Percentiles rank a stretch among this genome's conserved stretches.
These are phyloP conservation scores for Rhamnella rubrinervis DNA, from an alignment of 331 rosid genomes.

Conservation along the genomic window DNA sequence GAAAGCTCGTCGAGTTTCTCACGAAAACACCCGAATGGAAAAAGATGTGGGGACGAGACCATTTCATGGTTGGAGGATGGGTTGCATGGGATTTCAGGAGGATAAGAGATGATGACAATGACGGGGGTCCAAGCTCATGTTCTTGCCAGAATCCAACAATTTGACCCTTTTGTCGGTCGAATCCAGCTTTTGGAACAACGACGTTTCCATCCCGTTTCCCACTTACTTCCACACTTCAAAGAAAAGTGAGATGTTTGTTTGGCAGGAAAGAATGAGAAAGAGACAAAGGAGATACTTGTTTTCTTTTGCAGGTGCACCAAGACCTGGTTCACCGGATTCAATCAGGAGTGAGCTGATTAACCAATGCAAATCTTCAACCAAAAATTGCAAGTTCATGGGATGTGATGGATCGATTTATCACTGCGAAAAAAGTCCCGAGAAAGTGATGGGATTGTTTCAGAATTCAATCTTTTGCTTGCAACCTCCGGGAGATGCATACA, in stretches of 20 bases:
- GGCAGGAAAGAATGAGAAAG: slow-evolving; percentile 48
- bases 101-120: slow-evolving; percentile 25
- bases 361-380: slow-evolving; percentile 38
- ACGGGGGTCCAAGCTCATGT: slow-evolving; percentile 60
- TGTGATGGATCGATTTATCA: slow-evolving; percentile 16
- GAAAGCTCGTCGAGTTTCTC: slow-evolving; percentile 41
- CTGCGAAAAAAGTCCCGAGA: slow-evolving; percentile 34
- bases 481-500: slow-evolving; percentile 63
- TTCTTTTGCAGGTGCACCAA: slow-evolving; percentile 60
- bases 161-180: slow-evolving; percentile 50
- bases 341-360: slow-evolving; percentile 37
- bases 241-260: slow-evolving; percentile 32
- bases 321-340: slow-evolving; percentile 22
- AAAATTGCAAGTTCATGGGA: slow-evolving; percentile 34
- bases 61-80: slow-evolving; percentile 58
- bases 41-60: slow-evolving; percentile 59
- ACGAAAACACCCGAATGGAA: slow-evolving; percentile 45
- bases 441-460: slow-evolving; percentile 36
- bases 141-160: slow-evolving; percentile 48
- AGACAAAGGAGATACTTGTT: slow-evolving; percentile 44
- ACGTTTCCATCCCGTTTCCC: slow-evolving; percentile 61
- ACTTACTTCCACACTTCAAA: slow-evolving; percentile 54
- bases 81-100: slow-evolving; percentile 58
- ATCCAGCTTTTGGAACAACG: slow-evolving; percentile 38
- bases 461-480: slow-evolving; percentile 55